Base-by-base conservation (phyloP, 768 basidiomycete genomes). In the Amanita pseudoporphyria region DNA sequence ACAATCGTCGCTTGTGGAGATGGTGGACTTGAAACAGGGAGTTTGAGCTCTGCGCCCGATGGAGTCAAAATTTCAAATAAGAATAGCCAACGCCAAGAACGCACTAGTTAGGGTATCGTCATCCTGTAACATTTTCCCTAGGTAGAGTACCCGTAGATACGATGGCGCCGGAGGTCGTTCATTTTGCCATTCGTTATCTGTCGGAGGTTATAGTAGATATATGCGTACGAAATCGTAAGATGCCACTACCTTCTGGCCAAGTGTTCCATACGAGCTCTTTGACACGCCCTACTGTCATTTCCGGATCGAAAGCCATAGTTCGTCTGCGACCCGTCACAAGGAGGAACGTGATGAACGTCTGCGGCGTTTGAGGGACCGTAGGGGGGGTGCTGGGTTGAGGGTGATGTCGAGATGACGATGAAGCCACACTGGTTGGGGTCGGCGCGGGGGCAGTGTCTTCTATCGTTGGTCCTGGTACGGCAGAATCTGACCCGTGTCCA, bases 211-310 rank as follows among this genome's bases (percentile, higher is more conserved):
- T 14, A 35, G 52, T 49, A 21, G 45, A 32, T 42, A 49, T 56
- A 13, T 22, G 47, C 55, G 47, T 41, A 52, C 31, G 45, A 47
- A 53, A 51, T 22, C 24, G 16, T 13, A 19, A 40, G 9, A 16
- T 45, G 28, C 24, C 76, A 58, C 54, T n/a, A 82, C 86, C 85
- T 57, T 70, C 66, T 24, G 84, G 84, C 87, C 87, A 90, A 30
- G 79, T 75, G 65, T 82, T 86, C 87, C 87, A 89, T 32, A 82
- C 77, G 41, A 90, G 74, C 66, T 90, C 87, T 64, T 89, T 89
- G 24, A 87, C 82, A 56, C 87, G 71, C 14, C 84, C 84, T 28
- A 89, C 68, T 0, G 84, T 83, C 18, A 77, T 84, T 55, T 79
- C 78, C 10, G 85, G 84, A 24, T 86, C 84, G 55, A 90, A 90